These are phyloP conservation scores for Phytophthora sp. DNA, from an alignment of 352 stramenopile genomes.

Conservation along the genomic window DNA sequence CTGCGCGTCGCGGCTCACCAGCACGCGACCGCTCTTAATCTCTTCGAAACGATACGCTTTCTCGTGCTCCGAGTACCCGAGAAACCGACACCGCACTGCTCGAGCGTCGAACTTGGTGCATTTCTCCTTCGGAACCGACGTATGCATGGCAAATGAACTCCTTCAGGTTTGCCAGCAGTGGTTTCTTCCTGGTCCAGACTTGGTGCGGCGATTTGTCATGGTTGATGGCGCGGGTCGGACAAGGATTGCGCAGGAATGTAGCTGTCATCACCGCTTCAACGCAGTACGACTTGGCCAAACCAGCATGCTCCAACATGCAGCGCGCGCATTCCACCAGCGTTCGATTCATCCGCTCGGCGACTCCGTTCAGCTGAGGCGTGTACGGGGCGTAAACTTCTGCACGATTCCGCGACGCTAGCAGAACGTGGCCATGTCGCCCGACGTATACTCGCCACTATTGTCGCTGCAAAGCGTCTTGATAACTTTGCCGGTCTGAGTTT, in stretches of 20 bases:
- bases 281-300: slow-evolving; percentile 6
- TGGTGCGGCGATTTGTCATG: slow-evolving; percentile 7
- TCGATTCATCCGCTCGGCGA: slow-evolving; percentile 13
- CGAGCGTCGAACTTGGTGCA: no score
- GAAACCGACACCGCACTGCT: no score
- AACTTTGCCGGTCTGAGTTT: slow-evolving; percentile 16
- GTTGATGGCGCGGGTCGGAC: slow-evolving; percentile 7
- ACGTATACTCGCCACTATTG: slow-evolving; percentile 21
- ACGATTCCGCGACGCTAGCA: slow-evolving; percentile 1
- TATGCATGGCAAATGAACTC: neutral
- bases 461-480: slow-evolving; percentile 9
- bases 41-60: no score
- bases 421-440: slow-evolving; percentile 8
- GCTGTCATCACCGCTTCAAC: slow-evolving; percentile 18
- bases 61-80: no score
- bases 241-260: slow-evolving; percentile 17
- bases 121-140: neutral
- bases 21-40: no score
- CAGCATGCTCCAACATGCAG: slow-evolving; percentile 10
- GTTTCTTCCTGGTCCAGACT: slow-evolving; percentile 18
- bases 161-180: slow-evolving; percentile 4
- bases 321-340: slow-evolving; percentile 1
- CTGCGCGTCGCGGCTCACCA: no score
- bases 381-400: slow-evolving; percentile 26
- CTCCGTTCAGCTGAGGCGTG: slow-evolving; percentile 20